phyloP scores from a whole-genome alignment of 257 asterid species.

The Nicotiana noctiflora region DNA sequence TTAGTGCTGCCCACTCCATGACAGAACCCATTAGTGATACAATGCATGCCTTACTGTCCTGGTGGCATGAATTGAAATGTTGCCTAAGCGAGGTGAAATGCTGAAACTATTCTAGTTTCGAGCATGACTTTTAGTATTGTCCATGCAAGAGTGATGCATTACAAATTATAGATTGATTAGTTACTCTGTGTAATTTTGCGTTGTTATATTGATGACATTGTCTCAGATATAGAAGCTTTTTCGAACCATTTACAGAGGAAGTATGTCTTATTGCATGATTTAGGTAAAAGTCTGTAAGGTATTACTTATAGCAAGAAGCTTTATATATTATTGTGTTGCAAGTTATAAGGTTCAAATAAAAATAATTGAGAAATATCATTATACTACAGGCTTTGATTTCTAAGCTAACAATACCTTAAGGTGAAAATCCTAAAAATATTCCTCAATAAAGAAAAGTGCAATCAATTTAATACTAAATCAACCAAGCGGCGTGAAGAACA shows the following conservation, averaged over 20 bases:
- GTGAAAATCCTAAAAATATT: too few species aligned
- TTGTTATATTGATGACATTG: not conserved
- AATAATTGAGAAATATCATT: too few species aligned
- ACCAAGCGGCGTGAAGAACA: too few species aligned
- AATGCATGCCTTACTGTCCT: not conserved
- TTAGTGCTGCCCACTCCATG: not conserved
- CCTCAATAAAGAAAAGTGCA: too few species aligned
- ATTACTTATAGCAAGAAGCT: too few species aligned
- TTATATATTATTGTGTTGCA: too few species aligned
- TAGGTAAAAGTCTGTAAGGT: slow-evolving; percentile 63
- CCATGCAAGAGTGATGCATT: not conserved
- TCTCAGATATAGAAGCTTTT: slow-evolving; percentile 75
- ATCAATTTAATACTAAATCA: too few species aligned
- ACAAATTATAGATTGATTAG: not conserved
- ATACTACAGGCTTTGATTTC: too few species aligned
- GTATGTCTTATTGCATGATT: slow-evolving; percentile 45
- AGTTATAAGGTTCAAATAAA: too few species aligned
- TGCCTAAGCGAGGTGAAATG: not conserved
- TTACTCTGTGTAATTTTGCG: not conserved
- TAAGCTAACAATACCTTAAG: too few species aligned
- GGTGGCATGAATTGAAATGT: not conserved
- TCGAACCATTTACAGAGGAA: slow-evolving; percentile 75
- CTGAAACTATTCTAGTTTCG: not conserved
- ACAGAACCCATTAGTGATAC: not conserved
- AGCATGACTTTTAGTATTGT: not conserved